phyloP scores from a whole-genome alignment of 257 asterid genomes.

The Nyctanthes arbortristis region DNA sequence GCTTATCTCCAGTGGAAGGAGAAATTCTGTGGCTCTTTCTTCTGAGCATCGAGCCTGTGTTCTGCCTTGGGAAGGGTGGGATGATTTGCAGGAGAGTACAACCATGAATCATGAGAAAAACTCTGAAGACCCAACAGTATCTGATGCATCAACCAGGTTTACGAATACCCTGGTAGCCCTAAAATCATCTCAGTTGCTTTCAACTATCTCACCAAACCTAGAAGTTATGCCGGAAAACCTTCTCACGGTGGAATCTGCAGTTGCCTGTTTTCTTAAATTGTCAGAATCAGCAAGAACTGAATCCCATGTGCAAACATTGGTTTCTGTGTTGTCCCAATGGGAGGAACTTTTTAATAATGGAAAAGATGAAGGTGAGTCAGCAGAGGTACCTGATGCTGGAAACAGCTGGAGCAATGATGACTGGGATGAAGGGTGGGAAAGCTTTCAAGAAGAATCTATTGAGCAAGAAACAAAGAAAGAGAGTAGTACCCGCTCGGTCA shows the following conservation, averaged over 20 bases:
- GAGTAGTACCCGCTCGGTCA: conserved; percentile 32
- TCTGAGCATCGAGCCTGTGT: conserved; percentile 38
- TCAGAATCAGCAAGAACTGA: conserved; percentile 55
- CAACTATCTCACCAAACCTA: conserved; percentile 59
- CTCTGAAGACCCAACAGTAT: conserved; percentile 35
- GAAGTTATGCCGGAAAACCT: conserved; percentile 73
- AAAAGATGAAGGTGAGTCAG: conserved; percentile 34
- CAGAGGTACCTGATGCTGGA: conserved; percentile 46
- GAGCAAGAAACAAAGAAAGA: conserved; percentile 50
- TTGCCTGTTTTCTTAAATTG: conserved; percentile 67
- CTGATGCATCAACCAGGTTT: conserved; percentile 50
- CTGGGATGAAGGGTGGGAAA: conserved; percentile 99
- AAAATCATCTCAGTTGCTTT: conserved; percentile 74
- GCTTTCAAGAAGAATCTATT: conserved; percentile 73
- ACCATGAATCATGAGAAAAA: conserved; percentile 28
- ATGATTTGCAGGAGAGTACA: conserved; percentile 40
- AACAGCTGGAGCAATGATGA: conserved; percentile 75
- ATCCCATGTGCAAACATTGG: conserved; percentile 51
- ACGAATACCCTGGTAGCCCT: conserved; percentile 82
- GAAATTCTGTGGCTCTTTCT: conserved; percentile 37
- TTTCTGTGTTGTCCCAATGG: conserved; percentile 79
- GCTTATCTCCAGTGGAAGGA: conserved; percentile 58
- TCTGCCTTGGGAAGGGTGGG: conserved; percentile 95
- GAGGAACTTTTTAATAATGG: conserved; percentile 60
- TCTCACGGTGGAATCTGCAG: conserved; percentile 65